Evolutionary conservation across 225 moss, liverwort and hornwort genomes (phyloP), one percentile per base, ranked within the genome.

Genomic region (Anthoceros angustus): DNA sequence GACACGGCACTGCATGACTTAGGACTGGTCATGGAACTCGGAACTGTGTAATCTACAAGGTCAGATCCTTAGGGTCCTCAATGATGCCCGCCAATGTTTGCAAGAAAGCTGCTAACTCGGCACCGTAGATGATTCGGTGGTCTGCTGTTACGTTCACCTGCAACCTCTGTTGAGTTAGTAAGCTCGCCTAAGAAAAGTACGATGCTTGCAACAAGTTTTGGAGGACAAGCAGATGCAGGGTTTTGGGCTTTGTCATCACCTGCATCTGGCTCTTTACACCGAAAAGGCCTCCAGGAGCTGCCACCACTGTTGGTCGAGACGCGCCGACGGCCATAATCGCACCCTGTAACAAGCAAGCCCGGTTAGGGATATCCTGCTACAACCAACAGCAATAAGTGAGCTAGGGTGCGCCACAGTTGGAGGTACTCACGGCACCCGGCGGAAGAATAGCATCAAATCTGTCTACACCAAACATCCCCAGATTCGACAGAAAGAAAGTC

Each of bases 301-400:
- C 98, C 26, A 98, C 92, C 62, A 98, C 83, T 11, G 87, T 84
- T 43, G 87, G 98, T 66, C 81, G 76, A 62, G 98, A 98, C 61
- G 98, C 89, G 73, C 98, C 98, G 3, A 98, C 98, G 9, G 98
- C 98, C 89, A 98, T 92, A 39, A 98, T 98, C 11, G 98, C 98
- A 76, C 98, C 98, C 94, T 94, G 74, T 68, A 68, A 65, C 61
- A 68, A 42, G 43, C 23, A 68, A 25, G 64, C 61, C 65, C 20
- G 61, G 5, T 21, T 50, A 38, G 39, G 39, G 39, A 26, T 75
- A 43, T 76, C 74, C 48, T 39, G 41, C 0, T 3, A 45, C 64
- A 9, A 38, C 16, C 39, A 62, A 11, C 10, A 46, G 21, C 49
- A 61, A 60, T 8, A 23, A 24, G 15, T 41, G 8, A 26, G 4